Evolutionary conservation across 78 protist species (phyloP), one percentile per base, ranked within the genome.

Genomic region (Dictyostelium citrinum): DNA sequence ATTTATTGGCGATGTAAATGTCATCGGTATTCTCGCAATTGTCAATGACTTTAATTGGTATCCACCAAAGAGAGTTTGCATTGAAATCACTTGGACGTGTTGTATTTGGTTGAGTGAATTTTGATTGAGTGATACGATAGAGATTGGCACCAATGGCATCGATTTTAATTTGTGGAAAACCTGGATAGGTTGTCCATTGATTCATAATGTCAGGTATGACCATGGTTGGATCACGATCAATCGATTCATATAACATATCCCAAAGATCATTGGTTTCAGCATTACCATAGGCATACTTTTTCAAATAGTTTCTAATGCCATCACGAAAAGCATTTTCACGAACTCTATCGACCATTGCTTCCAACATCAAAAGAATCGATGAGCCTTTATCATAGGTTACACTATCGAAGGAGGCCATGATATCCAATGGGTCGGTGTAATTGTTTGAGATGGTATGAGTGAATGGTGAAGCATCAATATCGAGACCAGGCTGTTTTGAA

Each of bases 381-480:
- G 98, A 91, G 64, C 97, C 97, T 31, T 97, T 97, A 76, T 80
- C 29, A 83, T 96, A 98, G 9, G 97, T 90, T 45, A 97, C 97
- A 31, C 79, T 43, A 49, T 88, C 93, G 20, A 88, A 88, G 10
- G 93, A 76, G 2, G 78, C 79, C 45, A 39, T 60, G 68, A 88
- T 88, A 88, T 88, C 93, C 14, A 88, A 27, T 22, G 71, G 71
- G 31, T 78, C 81, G 3, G 82, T 68, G 24, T 61, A 88, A 22
- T 88, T 88, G 8, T 88, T 88, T 51, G 83, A 67, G 55, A 88
- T 88, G 27, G 93, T 43, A 78, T 88, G 93, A 16, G 93, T 88
- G 10, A 29, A 37, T 2, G 41, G 22, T n/a, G 43, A 22, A 0
- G 85, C 64, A 78, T 88, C 93, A 75, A 88, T 37, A n/a, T 46